Evolutionary conservation across 1,284 basidiomycete genomes (phyloP), one percentile per base, ranked within the genome.

Genomic region (Cryptococcus sp.): DNA sequence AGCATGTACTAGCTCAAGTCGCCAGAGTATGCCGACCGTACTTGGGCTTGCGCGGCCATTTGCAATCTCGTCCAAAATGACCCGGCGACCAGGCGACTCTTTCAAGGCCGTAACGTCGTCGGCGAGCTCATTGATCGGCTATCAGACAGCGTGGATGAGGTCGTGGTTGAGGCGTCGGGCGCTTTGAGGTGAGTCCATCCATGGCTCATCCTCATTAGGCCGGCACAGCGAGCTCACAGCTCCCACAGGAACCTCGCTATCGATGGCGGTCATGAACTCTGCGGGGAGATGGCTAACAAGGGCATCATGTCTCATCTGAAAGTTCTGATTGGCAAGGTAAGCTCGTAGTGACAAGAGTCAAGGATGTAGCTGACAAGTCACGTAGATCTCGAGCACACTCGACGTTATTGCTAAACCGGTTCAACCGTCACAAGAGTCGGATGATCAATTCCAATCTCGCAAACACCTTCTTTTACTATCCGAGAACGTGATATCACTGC

Each of bases 281-380:
- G 92, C 68, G 90, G 88, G 3, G 91, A 96, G 78, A 95, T 97
- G 91, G 94, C 88, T 79, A 96, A 97, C 79, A 96, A 96, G 81
- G 89, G 89, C 65, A 86, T 96, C 54, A 81, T 95, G 55, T 82
- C 86, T 1, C 90, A 76, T 51, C 52, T 78, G 22, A 65, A 60
- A 16, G 67, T 70, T 5, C 66, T 79, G 17, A 74, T 70, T 35
- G 64, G 65, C 59, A 78, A 79, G 70, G 76, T 77, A 40, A 58
- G 68, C 47, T 39, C 11, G 27, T 27, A 17, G 13, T 13, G n/a
- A 13, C n/a, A n/a, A 35, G 19, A 19, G n/a, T 13, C 47, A 16
- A 47, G 1, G 22, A 47, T 13, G 10, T 38, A 5, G 46, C 64
- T 70, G 41, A 67, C 48, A 38, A 6, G 3, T 5, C 35, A 20